Conservation (phyloP, 2,329 filamentous ascomycete genomes). For the Fusarium musae region DNA sequence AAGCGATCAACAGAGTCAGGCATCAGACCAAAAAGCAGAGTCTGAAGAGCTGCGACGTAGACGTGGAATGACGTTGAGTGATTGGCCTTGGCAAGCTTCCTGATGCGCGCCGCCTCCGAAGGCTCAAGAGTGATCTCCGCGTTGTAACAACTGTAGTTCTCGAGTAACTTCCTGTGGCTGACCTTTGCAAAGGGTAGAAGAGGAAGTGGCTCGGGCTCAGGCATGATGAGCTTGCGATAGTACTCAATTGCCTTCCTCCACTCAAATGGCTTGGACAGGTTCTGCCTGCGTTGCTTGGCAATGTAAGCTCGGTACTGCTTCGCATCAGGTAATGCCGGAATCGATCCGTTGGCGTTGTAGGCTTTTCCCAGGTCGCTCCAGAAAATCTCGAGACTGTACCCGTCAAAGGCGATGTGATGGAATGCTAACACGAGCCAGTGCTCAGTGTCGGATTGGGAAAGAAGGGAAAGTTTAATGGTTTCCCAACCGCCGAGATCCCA, state of each 20-base stretch:
- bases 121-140: neutral
- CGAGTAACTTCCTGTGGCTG: neutral
- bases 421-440: neutral
- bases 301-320: neutral
- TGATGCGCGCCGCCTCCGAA: neutral
- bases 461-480: neutral
- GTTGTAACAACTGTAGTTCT: neutral
- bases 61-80: constrained; percentile 8
- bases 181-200: neutral
- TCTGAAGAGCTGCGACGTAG: constrained; percentile 1
- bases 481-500: neutral
- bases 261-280: neutral
- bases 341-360: neutral
- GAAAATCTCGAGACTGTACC: constrained; percentile 2
- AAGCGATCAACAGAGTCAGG: neutral
- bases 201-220: neutral
- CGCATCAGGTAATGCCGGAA: neutral
- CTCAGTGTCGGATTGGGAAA: neutral
- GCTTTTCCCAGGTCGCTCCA: constrained; percentile 2
- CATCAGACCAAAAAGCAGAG: neutral
- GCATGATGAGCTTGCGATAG: constrained; percentile 2
- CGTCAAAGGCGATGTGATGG: constrained; percentile 8
- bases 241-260: constrained; percentile 4
- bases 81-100: neutral
- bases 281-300: neutral